These are phyloP conservation scores for Saksenaea vasiformis DNA, from an alignment of 371 early-diverging fungal genomes.

Conservation along the genomic window DNA sequence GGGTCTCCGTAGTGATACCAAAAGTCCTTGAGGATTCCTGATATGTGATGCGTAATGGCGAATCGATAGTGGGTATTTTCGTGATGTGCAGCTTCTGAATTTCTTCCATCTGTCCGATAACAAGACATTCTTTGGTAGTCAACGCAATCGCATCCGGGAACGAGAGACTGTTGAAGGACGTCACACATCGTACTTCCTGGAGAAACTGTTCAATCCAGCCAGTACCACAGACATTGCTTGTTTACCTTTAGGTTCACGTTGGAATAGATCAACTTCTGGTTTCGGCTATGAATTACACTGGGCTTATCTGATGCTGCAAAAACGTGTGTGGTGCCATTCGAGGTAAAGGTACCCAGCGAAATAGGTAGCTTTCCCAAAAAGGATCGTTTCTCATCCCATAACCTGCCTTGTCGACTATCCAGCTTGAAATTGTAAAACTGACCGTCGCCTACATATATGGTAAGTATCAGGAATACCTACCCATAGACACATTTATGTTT, in stretches of 20 bases:
- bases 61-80: constrained; percentile 70
- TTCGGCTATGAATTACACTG: constrained; percentile 76
- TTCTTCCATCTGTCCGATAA: constrained; percentile 83
- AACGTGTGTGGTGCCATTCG: constrained; percentile 64
- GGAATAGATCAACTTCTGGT: constrained; percentile 79
- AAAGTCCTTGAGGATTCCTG: constrained; percentile 60
- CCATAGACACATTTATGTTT: neutral
- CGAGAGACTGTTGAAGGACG: constrained; percentile 64
- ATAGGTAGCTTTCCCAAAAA: constrained; percentile 82
- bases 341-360: constrained; percentile 64
- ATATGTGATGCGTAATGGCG: constrained; percentile 74
- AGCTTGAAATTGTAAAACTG: constrained; percentile 71
- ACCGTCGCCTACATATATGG: constrained; percentile 67
- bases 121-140: constrained; percentile 63
- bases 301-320: constrained; percentile 91
- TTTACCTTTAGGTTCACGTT: constrained; percentile 81
- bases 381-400: constrained; percentile 67
- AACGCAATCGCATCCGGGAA: constrained; percentile 75
- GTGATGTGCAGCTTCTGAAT: constrained; percentile 90
- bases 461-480: neutral
- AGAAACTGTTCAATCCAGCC: neutral
- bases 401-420: constrained; percentile 42
- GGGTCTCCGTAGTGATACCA: constrained; percentile 60
- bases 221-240: neutral
- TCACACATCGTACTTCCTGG: constrained; percentile 66